Evolutionary conservation across 345 rosid species (phyloP).

Genomic region (Populus deltoides): DNA sequence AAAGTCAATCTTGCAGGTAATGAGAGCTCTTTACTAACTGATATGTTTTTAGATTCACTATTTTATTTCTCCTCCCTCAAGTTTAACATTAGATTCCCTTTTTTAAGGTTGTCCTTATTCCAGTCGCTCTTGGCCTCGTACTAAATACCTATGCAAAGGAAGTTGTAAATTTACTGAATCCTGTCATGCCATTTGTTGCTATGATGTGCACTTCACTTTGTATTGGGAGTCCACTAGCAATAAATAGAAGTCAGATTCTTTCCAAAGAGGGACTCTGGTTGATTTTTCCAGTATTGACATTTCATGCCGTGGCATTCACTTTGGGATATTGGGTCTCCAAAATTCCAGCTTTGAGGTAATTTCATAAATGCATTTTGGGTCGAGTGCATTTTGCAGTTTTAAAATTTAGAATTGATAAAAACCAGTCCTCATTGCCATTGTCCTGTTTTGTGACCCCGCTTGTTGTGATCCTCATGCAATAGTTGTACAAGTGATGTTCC

Average conservation of each 20-base stretch:
- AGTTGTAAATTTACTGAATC: conserved; percentile 56
- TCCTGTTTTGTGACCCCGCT: conserved; percentile 5
- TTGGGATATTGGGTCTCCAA: conserved; percentile 85
- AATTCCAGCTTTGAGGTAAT: conserved; percentile 71
- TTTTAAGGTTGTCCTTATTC: conserved; percentile 81
- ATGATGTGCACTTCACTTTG: conserved; percentile 89
- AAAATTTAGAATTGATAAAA: not conserved
- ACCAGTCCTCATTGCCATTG: not conserved
- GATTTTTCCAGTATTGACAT: conserved; percentile 73
- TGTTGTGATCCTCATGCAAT: not conserved
- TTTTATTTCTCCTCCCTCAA: conserved; percentile 4
- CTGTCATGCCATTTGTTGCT: conserved; percentile 90
- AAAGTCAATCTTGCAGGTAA: conserved; percentile 89
- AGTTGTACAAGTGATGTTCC: not conserved
- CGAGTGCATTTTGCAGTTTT: not conserved
- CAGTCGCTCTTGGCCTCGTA: conserved; percentile 72
- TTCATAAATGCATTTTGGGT: conserved; percentile 1
- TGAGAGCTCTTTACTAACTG: not conserved
- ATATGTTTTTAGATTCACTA: not conserved
- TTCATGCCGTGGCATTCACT: conserved; percentile 71
- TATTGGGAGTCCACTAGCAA: conserved; percentile 92
- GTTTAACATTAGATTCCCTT: conserved; percentile 1
- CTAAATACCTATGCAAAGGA: conserved; percentile 90
- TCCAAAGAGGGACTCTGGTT: conserved; percentile 64
- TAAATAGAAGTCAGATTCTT: conserved; percentile 70